These are phyloP conservation scores for Pleurotus giganteus DNA, from an alignment of 768 basidiomycete genomes.

Conservation along the genomic window DNA sequence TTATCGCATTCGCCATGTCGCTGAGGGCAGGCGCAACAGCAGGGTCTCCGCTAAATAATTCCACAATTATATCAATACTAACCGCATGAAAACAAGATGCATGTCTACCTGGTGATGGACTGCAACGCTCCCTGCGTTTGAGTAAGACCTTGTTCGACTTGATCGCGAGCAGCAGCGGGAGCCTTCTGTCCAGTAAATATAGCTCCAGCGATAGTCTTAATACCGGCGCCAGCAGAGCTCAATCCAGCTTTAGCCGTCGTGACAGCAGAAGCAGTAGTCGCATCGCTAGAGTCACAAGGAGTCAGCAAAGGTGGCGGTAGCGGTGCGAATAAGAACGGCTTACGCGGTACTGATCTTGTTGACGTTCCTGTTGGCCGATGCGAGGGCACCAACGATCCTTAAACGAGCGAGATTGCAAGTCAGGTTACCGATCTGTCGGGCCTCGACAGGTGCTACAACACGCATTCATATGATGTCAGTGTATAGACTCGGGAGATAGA, in stretches of 20 bases:
- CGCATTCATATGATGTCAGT: neutral
- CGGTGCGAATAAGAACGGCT: neutral
- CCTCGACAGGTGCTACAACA: neutral
- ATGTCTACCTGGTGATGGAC: slow-evolving; percentile 8
- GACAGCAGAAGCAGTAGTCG: slow-evolving; percentile 4
- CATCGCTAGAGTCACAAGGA: slow-evolving; percentile 1
- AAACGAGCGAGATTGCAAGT: slow-evolving; percentile 11
- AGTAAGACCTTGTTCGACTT: slow-evolving; percentile 4
- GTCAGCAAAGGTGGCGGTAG: neutral
- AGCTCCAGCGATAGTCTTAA: slow-evolving; percentile 11
- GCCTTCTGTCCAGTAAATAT: slow-evolving; percentile 11
- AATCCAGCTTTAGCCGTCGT: slow-evolving; percentile 5
- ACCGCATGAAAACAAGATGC: neutral
- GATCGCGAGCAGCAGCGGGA: slow-evolving; percentile 12
- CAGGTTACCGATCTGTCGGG: slow-evolving; percentile 12
- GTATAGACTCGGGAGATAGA: neutral
- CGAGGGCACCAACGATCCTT: slow-evolving; percentile 10
- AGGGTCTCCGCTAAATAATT: slow-evolving; percentile 10
- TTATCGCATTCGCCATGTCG: slow-evolving; percentile 1
- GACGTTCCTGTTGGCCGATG: slow-evolving; percentile 2
- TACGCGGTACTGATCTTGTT: slow-evolving; percentile 5
- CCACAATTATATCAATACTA: neutral
- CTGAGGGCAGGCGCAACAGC: slow-evolving; percentile 10
- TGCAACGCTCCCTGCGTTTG: slow-evolving; percentile 8
- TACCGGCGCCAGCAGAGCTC: slow-evolving; percentile 4